phyloP scores from a whole-genome alignment of 441 rosid genomes.

The Syzygium syzygioides region DNA sequence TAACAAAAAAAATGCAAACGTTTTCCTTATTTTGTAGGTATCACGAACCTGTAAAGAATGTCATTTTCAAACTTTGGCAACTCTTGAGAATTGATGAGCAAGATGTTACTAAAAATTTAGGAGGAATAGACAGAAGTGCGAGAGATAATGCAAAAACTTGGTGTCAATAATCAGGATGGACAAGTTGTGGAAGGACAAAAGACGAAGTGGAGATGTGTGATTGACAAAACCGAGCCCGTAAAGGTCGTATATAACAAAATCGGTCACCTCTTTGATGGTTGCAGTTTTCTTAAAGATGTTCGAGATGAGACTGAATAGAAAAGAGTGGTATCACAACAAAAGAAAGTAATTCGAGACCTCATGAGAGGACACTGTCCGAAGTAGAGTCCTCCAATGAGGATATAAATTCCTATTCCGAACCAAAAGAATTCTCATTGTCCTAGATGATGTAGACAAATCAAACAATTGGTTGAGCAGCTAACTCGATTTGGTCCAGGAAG shows the following conservation, averaged over 20 bases:
- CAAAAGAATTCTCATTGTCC: too few species aligned
- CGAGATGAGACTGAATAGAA: neutral
- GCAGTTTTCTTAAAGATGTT: neutral
- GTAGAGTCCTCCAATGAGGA: too few species aligned
- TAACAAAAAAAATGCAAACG: too few species aligned
- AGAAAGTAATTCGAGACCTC: too few species aligned
- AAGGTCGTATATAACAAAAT: neutral
- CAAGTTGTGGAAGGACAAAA: rapidly evolving
- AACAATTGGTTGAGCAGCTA: too few species aligned
- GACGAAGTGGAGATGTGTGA: rapidly evolving
- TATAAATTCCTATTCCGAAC: too few species aligned
- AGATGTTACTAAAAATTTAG: neutral
- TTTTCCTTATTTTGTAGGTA: too few species aligned
- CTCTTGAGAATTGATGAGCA: neutral
- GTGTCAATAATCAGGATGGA: rapidly evolving
- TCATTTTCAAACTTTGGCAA: neutral
- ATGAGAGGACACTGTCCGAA: too few species aligned
- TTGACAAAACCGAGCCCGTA: neutral
- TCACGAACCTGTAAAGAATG: too few species aligned
- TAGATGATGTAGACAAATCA: too few species aligned
- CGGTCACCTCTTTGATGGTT: neutral
- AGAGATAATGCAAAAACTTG: neutral
- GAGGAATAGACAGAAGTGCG: neutral
- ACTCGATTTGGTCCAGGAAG: too few species aligned
- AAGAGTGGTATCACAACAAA: too few species aligned